Evolutionary conservation across 129 eudicot species (phyloP).

Genomic region (Chrysanthemum seticuspe): DNA sequence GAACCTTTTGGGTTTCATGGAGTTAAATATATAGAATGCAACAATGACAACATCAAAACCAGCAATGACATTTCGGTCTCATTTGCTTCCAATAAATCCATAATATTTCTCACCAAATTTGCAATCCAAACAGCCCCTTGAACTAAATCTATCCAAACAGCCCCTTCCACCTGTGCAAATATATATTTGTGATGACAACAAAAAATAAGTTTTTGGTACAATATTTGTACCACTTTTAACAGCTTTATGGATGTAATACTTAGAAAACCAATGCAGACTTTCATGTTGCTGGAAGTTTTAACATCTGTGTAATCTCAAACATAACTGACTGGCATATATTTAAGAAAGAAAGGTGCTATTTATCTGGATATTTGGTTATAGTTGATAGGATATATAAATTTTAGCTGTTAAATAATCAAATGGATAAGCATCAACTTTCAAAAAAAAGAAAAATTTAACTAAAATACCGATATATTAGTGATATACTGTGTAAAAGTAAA

Average conservation of each 20-base stretch:
- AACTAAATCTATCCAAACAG: too few relatives aligned
- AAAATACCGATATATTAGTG: too few relatives aligned
- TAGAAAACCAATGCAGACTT: background rate
- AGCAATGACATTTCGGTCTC: constrained; percentile 18
- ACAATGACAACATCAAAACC: constrained; percentile 22
- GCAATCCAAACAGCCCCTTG: background rate
- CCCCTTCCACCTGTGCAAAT: background rate
- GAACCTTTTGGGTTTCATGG: constrained; percentile 34
- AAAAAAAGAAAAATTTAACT: too few relatives aligned
- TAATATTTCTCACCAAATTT: constrained; percentile 3
- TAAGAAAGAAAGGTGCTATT: too few relatives aligned
- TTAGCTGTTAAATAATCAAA: too few relatives aligned
- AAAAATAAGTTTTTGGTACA: constrained; percentile 22
- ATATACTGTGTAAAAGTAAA: too few relatives aligned
- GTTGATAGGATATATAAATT: too few relatives aligned
- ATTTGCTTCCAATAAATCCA: constrained; percentile 30
- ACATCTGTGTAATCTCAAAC: background rate
- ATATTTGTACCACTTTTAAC: background rate
- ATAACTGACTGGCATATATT: too few relatives aligned
- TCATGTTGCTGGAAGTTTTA: background rate
- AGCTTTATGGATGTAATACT: background rate
- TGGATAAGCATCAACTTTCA: too few relatives aligned
- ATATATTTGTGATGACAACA: constrained; percentile 8
- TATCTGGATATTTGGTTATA: too few relatives aligned
- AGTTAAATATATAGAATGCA: constrained; percentile 19